Percentiles rank a stretch among this genome's conserved stretches.
Conservation (phyloP, 176 grass and related monocot species). For the sorghum (Sorghum bicolor) region Sorghum_bicolor_NCBIv3 NC_012876.2:55686501-55687000, state of each 20-base stretch:
- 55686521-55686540: neutral
- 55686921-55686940: no score
- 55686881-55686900: no score
- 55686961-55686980: no score
- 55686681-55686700: constrained; percentile 25
- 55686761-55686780: constrained; percentile 9
- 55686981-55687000: no score
- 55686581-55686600: constrained; percentile 25
- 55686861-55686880: no score
- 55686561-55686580: constrained; percentile 15
- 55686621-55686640: constrained; percentile 46
- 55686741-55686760: constrained; percentile 3
- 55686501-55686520: neutral
- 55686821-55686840: no score
- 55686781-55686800: constrained; percentile 12
- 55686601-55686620: constrained; percentile 38
- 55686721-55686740: neutral
- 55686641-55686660: constrained; percentile 40
- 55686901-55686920: no score
- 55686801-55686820: neutral
- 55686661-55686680: constrained; percentile 47
- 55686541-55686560: neutral
- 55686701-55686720: neutral
- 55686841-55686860: no score
- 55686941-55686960: no score